Conservation (phyloP, 2,329 filamentous ascomycete genomes). For the Aspergillus sp. region DNA sequence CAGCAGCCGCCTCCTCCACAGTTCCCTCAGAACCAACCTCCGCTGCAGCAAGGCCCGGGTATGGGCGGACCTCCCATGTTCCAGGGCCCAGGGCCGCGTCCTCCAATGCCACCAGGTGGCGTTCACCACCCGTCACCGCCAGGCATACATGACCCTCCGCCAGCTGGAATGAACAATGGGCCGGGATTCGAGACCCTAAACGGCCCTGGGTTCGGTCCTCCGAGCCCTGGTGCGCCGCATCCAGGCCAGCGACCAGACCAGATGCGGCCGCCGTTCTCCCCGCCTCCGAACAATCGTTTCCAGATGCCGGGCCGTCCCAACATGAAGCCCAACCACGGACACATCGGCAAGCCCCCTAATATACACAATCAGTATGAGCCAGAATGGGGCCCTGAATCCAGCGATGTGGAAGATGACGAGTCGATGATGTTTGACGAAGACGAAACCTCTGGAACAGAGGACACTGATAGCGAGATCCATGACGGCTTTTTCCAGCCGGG, state of each 20-base stretch:
- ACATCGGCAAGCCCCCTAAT: neutral
- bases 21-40: slow-evolving; percentile 6
- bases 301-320: neutral
- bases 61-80: slow-evolving; percentile 1
- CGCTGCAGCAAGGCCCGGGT: neutral
- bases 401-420: slow-evolving; percentile 22
- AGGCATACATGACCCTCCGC: neutral
- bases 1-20: slow-evolving; percentile 8
- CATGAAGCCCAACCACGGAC: neutral
- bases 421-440: slow-evolving; percentile 20
- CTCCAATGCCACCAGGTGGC: slow-evolving; percentile 1
- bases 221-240: neutral
- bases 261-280: neutral
- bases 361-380: slow-evolving; percentile 2
- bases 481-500: slow-evolving; percentile 9
- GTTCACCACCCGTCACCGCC: neutral
- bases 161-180: neutral
- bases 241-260: neutral
- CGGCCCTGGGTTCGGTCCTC: neutral
- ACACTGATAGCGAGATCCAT: slow-evolving; percentile 14
- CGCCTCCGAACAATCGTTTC: neutral
- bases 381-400: slow-evolving; percentile 10
- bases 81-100: neutral
- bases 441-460: slow-evolving; percentile 19
- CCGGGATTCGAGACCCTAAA: neutral